Percentiles rank a stretch among this genome's conserved stretches.
Conservation (phyloP, 805 yeast genomes). For the Nakazawaea molendinolei region DNA sequence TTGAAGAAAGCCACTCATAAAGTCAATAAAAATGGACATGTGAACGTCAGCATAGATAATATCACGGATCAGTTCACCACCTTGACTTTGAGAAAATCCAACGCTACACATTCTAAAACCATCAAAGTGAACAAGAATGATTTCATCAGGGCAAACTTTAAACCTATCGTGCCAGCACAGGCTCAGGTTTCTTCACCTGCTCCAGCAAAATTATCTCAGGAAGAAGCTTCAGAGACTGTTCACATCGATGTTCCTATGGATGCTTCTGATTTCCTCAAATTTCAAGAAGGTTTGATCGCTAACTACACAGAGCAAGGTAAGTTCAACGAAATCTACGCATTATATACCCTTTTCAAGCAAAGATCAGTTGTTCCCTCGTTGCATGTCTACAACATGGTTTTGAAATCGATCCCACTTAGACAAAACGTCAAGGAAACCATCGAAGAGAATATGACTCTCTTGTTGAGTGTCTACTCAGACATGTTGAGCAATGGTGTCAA, state of each 20-base stretch:
- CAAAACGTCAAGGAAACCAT: conserved; percentile 42
- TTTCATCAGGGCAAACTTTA: conserved; percentile 13
- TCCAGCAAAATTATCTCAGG: neutral
- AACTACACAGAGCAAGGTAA: conserved; percentile 17
- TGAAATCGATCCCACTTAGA: conserved; percentile 48
- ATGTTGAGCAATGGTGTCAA: conserved; percentile 45
- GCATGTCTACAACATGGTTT: conserved; percentile 45
- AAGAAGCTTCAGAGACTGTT: neutral
- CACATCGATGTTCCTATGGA: neutral
- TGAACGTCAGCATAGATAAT: conserved; percentile 20
- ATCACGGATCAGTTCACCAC: conserved; percentile 17
- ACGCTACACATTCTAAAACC: conserved; percentile 21
- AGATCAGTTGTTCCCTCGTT: conserved; percentile 40
- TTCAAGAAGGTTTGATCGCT: conserved; percentile 20
- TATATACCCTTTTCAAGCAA: conserved; percentile 24
- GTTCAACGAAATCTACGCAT: conserved; percentile 27
- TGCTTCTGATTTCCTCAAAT: conserved; percentile 11
- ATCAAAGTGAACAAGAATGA: conserved; percentile 17
- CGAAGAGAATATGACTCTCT: conserved; percentile 54
- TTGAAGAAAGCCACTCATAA: conserved; percentile 19
- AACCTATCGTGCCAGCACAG: neutral
- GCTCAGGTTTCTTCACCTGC: neutral
- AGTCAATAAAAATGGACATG: conserved; percentile 24
- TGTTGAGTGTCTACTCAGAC: conserved; percentile 65
- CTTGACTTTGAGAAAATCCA: conserved; percentile 23